Base-by-base conservation (phyloP, 202 grass and related monocot genomes). In the Musa balbisiana region DNA sequence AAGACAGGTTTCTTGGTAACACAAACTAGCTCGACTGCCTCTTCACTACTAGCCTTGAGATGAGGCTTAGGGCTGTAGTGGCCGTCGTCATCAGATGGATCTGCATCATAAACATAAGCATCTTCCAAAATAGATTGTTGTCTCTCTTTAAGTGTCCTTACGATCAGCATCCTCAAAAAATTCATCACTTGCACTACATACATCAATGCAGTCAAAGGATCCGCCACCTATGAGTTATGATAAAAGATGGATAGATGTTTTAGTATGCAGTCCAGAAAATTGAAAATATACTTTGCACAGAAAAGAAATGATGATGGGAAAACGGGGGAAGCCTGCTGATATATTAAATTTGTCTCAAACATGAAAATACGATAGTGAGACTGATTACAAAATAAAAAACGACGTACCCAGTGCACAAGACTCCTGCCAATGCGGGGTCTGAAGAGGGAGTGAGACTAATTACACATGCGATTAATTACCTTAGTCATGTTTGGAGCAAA, bases 401-500 rank as follows among this genome's bases (percentile, higher is more conserved):
- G 29, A 33, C 29, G 29, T 33, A 33, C 29, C 29, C 29, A 33
- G 29, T 33, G 29, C 29, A 33, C 29, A 33, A 33, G 29, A 33
- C 29, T 33, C 29, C 29, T 0, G 3, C 29, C 29, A 33, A 33
- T 33, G 3, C 29, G 33, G 33, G 33, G 4, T 43, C 33, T 0
- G 33, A 43, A 3, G 33, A 43, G 3, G 3, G 33, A 43, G 33
- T 5, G 33, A 43, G 33, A 43, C 5, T 43, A 43, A 43, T 71
- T 72, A 64, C 21, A 60, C 33, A 43, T 43, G 33, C 33, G 4
- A 43, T 23, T 13, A 43, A 24, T 81, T 66, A 97, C 93, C 90
- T 97, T 88, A 17, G 93, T 93, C 93, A 91, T 97, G 82, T 93
- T 97, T 52, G 94, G 94, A 59, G 94, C 90, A 62, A 97, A 97